Evolutionary conservation across 2,329 filamentous ascomycete species (phyloP).

Genomic region (Plectosphaerella cucumerina): DNA sequence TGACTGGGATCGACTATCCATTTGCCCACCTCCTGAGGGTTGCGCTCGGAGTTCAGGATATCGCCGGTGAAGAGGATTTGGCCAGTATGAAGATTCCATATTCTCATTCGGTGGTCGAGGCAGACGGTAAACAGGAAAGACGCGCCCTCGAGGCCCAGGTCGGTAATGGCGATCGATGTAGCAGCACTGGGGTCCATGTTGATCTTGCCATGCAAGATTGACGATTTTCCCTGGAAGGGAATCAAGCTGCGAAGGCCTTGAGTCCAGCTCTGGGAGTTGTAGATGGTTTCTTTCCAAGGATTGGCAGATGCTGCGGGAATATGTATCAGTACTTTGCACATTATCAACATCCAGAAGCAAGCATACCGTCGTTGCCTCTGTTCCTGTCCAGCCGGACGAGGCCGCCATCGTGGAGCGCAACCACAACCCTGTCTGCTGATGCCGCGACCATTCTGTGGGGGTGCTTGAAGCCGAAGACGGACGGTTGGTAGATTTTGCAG

Average conservation of each 20-base stretch:
- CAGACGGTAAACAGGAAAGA: constrained; percentile 73
- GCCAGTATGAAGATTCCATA: constrained; percentile 85
- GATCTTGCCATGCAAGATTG: constrained; percentile 57
- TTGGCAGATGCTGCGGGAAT: constrained; percentile 21
- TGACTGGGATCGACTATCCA: constrained; percentile 78
- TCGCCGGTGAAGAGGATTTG: constrained; percentile 74
- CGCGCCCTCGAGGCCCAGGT: constrained; percentile 43
- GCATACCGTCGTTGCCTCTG: constrained; percentile 40
- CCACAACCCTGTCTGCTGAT: constrained; percentile 67
- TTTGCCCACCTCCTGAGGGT: constrained; percentile 65
- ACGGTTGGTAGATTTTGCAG: constrained; percentile 69
- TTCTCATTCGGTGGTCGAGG: constrained; percentile 81
- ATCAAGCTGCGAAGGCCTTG: constrained; percentile 63
- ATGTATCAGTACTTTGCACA: neutral
- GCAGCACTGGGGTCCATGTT: constrained; percentile 66
- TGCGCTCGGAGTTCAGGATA: constrained; percentile 63
- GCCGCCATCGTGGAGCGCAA: constrained; percentile 77
- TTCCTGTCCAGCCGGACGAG: constrained; percentile 67
- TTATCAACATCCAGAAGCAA: constrained; percentile 2
- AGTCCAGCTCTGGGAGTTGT: constrained; percentile 69
- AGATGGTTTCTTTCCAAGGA: constrained; percentile 69
- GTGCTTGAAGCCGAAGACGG: constrained; percentile 71
- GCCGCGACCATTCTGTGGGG: constrained; percentile 78
- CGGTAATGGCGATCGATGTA: constrained; percentile 55
- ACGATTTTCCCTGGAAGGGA: constrained; percentile 61